Base-by-base conservation (phyloP, 345 rosid genomes). In the Arabidopsis arenosa region DNA sequence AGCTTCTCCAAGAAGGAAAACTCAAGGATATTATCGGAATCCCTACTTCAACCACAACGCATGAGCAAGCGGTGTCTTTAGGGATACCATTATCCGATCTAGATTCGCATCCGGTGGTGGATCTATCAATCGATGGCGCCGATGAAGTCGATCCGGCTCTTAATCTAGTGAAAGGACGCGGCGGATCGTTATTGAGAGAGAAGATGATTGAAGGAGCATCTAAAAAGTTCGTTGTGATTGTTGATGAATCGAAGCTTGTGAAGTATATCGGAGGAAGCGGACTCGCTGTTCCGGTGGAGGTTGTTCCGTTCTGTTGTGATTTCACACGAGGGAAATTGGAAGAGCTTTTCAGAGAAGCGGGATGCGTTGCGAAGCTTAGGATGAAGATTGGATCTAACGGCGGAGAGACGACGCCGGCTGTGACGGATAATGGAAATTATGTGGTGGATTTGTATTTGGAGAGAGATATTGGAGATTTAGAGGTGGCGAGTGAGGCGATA, bases 121-220 rank as follows among this genome's bases (percentile, higher is more conserved):
- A 95, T 80, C 82, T 95, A 64, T 93, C 97, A 0, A 95, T 95
- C 67, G 97, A 95, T 63, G 99, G 99, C 30, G 99, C 99, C 12
- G 99, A 95, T 32, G 98, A 95, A 80, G 98, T 95, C n/a, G 99
- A 92, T 76, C 85, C 89, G 0, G 47, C 55, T 33, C 86, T 95
- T 63, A 90, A 95, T 63, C 73, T 95, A 30, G 99, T 92, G 9
- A 95, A 95, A 63, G 99, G 97, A 51, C 82, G 97, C 36, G 97
- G 99, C 17, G 97, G 97, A 70, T 92, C 99, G 2, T 51, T 95
- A 8, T 61, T 95, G 7, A 76, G 99, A 39, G 99, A 95, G 85
- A 95, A 95, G 73, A 95, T 95, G 99, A 83, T 95, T 26, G 97
- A 92, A 79, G 88, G 93, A 54, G 96, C 86, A 5, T 83, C 90